These are phyloP conservation scores for Microthlaspi erraticum DNA, from an alignment of 345 rosid genomes.

Conservation along the genomic window DNA sequence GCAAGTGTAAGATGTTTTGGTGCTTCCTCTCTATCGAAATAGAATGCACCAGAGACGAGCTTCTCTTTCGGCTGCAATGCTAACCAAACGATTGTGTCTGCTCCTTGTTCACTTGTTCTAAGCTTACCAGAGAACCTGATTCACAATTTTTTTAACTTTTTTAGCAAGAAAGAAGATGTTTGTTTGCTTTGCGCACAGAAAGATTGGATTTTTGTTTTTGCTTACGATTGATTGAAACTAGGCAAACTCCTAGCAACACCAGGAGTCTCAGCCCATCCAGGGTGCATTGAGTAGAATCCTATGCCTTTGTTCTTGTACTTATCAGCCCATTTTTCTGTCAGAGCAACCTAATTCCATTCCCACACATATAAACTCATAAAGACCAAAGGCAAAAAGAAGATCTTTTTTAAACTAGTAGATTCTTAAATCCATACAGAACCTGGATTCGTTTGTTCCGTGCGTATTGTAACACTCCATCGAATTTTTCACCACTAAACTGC, in stretches of 20 bases:
- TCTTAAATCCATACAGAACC: constrained; percentile 53
- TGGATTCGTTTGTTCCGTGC: constrained; percentile 89
- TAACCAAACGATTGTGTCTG: constrained; percentile 83
- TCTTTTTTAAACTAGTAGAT: not conserved
- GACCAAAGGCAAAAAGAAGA: not conserved
- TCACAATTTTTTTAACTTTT: constrained; percentile 5
- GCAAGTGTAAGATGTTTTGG: constrained; percentile 73
- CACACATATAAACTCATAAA: not conserved
- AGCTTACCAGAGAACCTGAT: constrained; percentile 77
- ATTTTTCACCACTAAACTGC: constrained; percentile 66
- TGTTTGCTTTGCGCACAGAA: not conserved
- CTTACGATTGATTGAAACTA: constrained; percentile 60
- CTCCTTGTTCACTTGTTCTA: constrained; percentile 83
- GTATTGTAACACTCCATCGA: constrained; percentile 67
- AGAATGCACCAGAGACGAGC: constrained; percentile 72
- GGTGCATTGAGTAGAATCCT: constrained; percentile 91
- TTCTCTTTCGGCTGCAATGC: constrained; percentile 84
- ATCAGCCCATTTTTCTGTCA: constrained; percentile 83
- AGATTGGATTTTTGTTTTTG: not conserved
- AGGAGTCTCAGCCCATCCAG: constrained; percentile 95
- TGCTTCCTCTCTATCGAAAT: constrained; percentile 87
- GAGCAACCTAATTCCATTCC: constrained; percentile 59
- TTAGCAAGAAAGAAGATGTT: constrained; percentile 16
- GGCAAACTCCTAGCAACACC: constrained; percentile 82
- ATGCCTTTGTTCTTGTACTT: constrained; percentile 71